A percentile compares a stretch with the other conserved stretches of the same genome.
Evolutionary conservation across 306 rosid species (phyloP).

Genomic region (Citrullus mucosospermus): DNA sequence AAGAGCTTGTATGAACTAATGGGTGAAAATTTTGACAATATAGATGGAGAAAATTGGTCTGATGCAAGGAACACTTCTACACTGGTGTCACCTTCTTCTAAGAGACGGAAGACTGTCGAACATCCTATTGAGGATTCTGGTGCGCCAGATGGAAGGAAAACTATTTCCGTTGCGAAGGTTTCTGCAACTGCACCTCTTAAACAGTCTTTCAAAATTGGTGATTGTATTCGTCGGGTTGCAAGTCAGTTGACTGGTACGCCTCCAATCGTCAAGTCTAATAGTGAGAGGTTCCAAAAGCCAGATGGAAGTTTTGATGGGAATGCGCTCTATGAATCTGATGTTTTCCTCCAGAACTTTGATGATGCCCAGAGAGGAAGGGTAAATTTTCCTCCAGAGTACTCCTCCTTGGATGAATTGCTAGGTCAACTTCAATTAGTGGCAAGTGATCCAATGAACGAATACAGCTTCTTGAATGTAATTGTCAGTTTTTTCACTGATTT

Average conservation of each 20-base stretch:
- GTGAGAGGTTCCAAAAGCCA: conserved; percentile 41
- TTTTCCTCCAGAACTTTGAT: conserved; percentile 24
- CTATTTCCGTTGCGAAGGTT: conserved; percentile 39
- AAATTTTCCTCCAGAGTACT: conserved; percentile 33
- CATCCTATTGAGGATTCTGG: conserved; percentile 31
- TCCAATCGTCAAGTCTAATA: conserved; percentile 30
- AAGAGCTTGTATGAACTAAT: conserved; percentile 65
- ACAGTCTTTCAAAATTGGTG: conserved; percentile 76
- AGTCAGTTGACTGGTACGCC: conserved; percentile 74
- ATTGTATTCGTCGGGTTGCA: conserved; percentile 85
- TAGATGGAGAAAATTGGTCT: conserved; percentile 33
- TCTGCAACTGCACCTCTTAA: conserved; percentile 27
- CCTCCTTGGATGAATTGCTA: conserved; percentile 56
- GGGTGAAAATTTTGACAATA: conserved; percentile 35
- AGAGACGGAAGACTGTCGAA: conserved; percentile 45
- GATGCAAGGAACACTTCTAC: conserved; percentile 27
- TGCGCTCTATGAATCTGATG: conserved; percentile 30
- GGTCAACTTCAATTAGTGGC: conserved; percentile 58
- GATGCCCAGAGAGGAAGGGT: conserved; percentile 32
- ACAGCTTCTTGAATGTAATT: conserved; percentile 23
- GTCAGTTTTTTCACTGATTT: conserved; percentile 80
- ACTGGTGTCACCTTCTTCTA: conserved; percentile 28
- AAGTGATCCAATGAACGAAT: conserved; percentile 44
- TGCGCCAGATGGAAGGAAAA: conserved; percentile 46
- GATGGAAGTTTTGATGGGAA: conserved; percentile 28